Percentiles rank a stretch among this genome's conserved stretches.
Conservation (phyloP, 306 rosid species). For the Lotus japonicus region DNA sequence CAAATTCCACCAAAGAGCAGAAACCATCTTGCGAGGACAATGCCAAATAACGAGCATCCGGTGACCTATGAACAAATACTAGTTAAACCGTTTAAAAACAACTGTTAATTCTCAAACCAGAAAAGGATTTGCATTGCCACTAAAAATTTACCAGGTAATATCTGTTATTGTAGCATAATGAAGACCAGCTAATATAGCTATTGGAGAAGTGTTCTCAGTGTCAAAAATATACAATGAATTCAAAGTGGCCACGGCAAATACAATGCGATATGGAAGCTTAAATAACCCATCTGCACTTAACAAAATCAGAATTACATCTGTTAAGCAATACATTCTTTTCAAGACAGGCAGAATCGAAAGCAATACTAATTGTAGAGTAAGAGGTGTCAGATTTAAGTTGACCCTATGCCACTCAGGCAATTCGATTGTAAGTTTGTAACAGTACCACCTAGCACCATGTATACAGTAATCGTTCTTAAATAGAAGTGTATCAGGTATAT, state of each 20-base stretch:
- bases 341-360: slow-evolving; percentile 2
- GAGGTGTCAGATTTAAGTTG: background rate
- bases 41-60: slow-evolving; percentile 74
- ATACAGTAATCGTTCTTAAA: background rate
- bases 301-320: slow-evolving; percentile 5
- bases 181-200: slow-evolving; percentile 77
- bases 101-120: slow-evolving; percentile 11
- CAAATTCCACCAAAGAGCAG: slow-evolving; percentile 85
- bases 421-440: slow-evolving; percentile 6
- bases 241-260: slow-evolving; percentile 87
- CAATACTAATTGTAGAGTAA: background rate
- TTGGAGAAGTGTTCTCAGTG: slow-evolving; percentile 71
- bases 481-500: no score
- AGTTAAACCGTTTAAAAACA: slow-evolving; percentile 14
- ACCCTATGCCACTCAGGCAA: background rate
- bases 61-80: slow-evolving; percentile 51
- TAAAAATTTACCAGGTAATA: slow-evolving; percentile 60
- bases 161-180: slow-evolving; percentile 95
- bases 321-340: background rate
- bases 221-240: slow-evolving; percentile 80
- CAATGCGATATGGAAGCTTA: slow-evolving; percentile 80
- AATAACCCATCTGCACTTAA: slow-evolving; percentile 61
- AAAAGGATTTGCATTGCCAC: slow-evolving; percentile 12
- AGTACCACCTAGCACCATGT: slow-evolving; percentile 1
- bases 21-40: slow-evolving; percentile 92